phyloP scores from a whole-genome alignment of 768 basidiomycete genomes.

The Tricholoma matsutake region DNA sequence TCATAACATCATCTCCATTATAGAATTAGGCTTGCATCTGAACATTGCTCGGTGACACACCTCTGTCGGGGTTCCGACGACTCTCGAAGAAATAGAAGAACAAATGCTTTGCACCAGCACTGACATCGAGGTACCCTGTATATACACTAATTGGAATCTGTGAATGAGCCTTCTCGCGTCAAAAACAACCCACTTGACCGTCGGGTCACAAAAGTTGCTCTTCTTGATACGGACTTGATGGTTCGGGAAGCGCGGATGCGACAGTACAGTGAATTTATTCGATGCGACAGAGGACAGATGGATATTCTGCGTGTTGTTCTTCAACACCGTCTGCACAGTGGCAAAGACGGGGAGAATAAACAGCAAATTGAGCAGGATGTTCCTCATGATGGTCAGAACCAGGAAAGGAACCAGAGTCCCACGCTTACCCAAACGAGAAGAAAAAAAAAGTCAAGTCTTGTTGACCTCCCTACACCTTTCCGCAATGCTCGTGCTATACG shows the following conservation, averaged over 20 bases:
- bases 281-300: conserved; percentile 28
- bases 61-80: conserved; percentile 51
- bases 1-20: conserved; percentile 54
- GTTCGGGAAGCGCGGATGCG: conserved; percentile 49
- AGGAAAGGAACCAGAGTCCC: neutral
- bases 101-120: conserved; percentile 54
- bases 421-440: neutral
- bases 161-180: conserved; percentile 2
- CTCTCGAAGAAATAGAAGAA: conserved; percentile 81
- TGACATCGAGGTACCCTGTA: conserved; percentile 40
- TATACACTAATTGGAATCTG: conserved; percentile 28
- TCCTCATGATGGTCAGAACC: neutral
- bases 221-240: conserved; percentile 60
- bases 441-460: neutral
- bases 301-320: neutral
- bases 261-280: conserved; percentile 35
- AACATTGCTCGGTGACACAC: conserved; percentile 31
- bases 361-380: neutral
- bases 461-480: too few relatives aligned
- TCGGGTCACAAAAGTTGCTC: conserved; percentile 59
- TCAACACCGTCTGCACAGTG: neutral
- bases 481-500: conserved; percentile 93
- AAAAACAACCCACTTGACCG: conserved; percentile 46
- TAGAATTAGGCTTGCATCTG: conserved; percentile 1
- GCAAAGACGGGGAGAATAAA: neutral